Evolutionary conservation across 1,284 basidiomycete species (phyloP), one percentile per base, ranked within the genome.

Genomic region (Sphaerobolus stellatus): DNA sequence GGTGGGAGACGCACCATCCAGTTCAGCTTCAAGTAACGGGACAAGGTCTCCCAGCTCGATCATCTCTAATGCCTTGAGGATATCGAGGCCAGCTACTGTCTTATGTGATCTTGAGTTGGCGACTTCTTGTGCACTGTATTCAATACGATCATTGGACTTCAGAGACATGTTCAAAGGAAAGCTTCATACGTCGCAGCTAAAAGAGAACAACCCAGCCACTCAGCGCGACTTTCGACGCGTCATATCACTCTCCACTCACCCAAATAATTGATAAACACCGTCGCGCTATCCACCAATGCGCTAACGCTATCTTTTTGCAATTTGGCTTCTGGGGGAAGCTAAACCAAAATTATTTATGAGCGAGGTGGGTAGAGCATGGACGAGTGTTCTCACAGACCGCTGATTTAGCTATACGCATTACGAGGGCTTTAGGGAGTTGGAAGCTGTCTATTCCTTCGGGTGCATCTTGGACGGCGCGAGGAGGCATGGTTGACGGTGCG

Each of bases 191-290:
- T 65, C 16, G 67, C 64, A 52, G 65, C 67, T 67, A 47, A 18
- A 41, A 27, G 24, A 8, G 22, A 25, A 20, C 33, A n/a, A 7
- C 13, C 24, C 25, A 27, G 16, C 30, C 2, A 24, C 18, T 9
- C 16, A 46, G 16, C 8, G 43, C 4, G 22, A 25, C n/a, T 3
- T 18, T 24, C 16, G 7, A 11, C 13, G 11, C 20, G 27, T 20
- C 11, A 28, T 48, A 34, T 22, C 41, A 8, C 5, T 2, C 5
- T 9, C 64, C 74, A 51, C n/a, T n/a, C 47, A 77, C 75, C 64
- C 6, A 79, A 64, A 58, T 77, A 78, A 59, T 68, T 73, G 58
- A 79, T 77, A 61, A 78, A 79, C 6, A 78, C 65, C 3, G 74
- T 76, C 7, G 76, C 71, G 3, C 67, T 65, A 44, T 73, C 70